Percentiles rank a stretch among this genome's conserved stretches.
phyloP scores from a whole-genome alignment of 1,284 basidiomycete species.

The Puccinia sorghi region DNA sequence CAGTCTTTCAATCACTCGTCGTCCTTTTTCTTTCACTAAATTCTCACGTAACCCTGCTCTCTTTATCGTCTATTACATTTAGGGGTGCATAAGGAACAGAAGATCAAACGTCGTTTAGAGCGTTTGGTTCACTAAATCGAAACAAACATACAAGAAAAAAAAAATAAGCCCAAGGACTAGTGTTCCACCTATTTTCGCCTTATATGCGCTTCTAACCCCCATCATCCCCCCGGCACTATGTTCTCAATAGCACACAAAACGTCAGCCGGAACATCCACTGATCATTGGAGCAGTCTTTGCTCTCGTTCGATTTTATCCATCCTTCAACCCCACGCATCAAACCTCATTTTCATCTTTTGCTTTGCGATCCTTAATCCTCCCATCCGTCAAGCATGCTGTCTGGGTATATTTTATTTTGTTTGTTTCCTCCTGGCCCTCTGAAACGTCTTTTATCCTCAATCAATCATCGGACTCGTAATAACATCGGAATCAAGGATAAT shows the following conservation, averaged over 20 bases:
- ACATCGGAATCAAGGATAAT: too few relatives aligned
- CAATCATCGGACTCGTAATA: too few relatives aligned
- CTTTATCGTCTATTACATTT: not conserved
- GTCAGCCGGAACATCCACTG: not conserved
- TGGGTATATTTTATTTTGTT: too few relatives aligned
- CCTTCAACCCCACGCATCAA: too few relatives aligned
- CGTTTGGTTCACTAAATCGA: not conserved
- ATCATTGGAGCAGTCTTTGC: not conserved
- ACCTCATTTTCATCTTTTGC: not conserved
- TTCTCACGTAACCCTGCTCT: not conserved
- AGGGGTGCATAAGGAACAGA: slow-evolving; percentile 7
- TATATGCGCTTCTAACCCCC: not conserved
- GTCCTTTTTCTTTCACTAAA: not conserved
- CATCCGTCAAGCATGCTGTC: too few relatives aligned
- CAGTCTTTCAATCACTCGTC: not conserved
- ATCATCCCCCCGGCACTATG: not conserved
- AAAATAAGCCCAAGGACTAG: not conserved
- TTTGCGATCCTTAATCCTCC: not conserved
- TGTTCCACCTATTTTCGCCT: not conserved
- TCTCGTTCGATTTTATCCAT: too few relatives aligned
- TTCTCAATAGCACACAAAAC: not conserved
- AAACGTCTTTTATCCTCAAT: too few relatives aligned
- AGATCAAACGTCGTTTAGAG: not conserved
- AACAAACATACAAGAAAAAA: not conserved
- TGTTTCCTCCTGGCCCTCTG: too few relatives aligned